phyloP scores from a whole-genome alignment of 495 filamentous ascomycete species.

The Stereocaulon alpinum region DNA sequence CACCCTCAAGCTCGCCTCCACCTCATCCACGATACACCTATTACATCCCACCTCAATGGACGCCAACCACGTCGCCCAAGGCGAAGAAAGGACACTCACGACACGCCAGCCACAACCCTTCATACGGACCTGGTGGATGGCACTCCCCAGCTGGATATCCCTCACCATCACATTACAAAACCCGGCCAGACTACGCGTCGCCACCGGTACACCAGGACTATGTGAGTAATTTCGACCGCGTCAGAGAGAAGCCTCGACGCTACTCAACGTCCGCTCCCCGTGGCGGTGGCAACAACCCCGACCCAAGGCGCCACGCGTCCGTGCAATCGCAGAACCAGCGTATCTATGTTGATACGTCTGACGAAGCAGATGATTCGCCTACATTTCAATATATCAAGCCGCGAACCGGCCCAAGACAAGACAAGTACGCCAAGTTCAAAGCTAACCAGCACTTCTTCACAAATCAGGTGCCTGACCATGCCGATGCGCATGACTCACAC shows the following conservation, averaged over 20 bases:
- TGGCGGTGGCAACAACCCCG: slow-evolving; percentile 28
- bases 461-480: slow-evolving; percentile 38
- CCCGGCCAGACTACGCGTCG: slow-evolving; percentile 39
- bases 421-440: slow-evolving; percentile 39
- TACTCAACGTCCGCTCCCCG: slow-evolving; percentile 29
- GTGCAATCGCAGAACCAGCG: slow-evolving; percentile 40
- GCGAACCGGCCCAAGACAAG: slow-evolving; percentile 28
- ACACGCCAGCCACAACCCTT: slow-evolving; percentile 17
- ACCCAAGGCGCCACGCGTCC: slow-evolving; percentile 24
- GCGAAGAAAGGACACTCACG: slow-evolving; percentile 17
- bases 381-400: slow-evolving; percentile 29
- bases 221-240: slow-evolving; percentile 46
- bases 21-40: slow-evolving; percentile 20
- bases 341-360: slow-evolving; percentile 46
- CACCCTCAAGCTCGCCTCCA: slow-evolving; percentile 28
- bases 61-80: slow-evolving; percentile 19
- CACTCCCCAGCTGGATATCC: slow-evolving; percentile 28
- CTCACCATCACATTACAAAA: slow-evolving; percentile 35
- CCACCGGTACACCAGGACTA: slow-evolving; percentile 42
- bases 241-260: slow-evolving; percentile 26
- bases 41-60: slow-evolving; percentile 20
- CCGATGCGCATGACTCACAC: slow-evolving; percentile 35
- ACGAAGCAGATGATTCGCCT: slow-evolving; percentile 42
- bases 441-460: slow-evolving; percentile 45
- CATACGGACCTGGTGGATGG: slow-evolving; percentile 32